These are phyloP conservation scores for Geotrichum phurueaensis DNA, from an alignment of 1,139 yeast genomes.

Conservation along the genomic window DNA sequence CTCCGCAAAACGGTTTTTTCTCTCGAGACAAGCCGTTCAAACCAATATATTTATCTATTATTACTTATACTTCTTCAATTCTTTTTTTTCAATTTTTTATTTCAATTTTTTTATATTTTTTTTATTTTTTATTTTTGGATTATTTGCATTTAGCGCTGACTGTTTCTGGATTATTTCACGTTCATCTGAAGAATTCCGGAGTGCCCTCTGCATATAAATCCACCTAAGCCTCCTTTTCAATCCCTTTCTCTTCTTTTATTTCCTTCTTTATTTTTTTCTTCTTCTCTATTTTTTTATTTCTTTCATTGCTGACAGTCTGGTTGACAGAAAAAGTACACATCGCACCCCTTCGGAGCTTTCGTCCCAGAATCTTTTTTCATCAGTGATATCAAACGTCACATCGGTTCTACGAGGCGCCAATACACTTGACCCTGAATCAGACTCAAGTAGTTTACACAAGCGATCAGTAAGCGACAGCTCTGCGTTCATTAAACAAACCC, in stretches of 20 bases:
- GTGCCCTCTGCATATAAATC: not conserved
- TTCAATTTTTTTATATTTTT: not conserved
- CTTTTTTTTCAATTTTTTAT: not conserved
- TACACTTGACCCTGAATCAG: not conserved
- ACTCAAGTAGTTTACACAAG: not conserved
- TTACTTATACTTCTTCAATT: not conserved
- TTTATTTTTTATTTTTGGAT: not conserved
- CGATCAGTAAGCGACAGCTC: constrained; percentile 7
- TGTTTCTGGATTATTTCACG: not conserved
- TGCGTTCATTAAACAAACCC: not conserved
- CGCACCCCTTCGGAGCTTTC: not conserved
- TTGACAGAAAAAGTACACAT: not conserved
- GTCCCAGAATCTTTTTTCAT: constrained; percentile 6
- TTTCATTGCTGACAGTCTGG: not conserved
- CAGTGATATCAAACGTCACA: constrained; percentile 10
- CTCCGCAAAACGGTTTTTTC: not conserved
- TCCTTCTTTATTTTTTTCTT: not conserved
- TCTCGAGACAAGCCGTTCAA: no score
- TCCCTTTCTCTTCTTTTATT: no score
- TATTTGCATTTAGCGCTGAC: not conserved
- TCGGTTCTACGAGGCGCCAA: not conserved
- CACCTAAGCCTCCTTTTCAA: not conserved
- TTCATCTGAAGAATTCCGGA: not conserved
- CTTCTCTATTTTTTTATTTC: not conserved
- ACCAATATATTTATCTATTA: no score